Percentiles rank a stretch among this genome's conserved stretches.
Conservation (phyloP, 78 protist genomes). For the Dictyostelium capitatum region DNA sequence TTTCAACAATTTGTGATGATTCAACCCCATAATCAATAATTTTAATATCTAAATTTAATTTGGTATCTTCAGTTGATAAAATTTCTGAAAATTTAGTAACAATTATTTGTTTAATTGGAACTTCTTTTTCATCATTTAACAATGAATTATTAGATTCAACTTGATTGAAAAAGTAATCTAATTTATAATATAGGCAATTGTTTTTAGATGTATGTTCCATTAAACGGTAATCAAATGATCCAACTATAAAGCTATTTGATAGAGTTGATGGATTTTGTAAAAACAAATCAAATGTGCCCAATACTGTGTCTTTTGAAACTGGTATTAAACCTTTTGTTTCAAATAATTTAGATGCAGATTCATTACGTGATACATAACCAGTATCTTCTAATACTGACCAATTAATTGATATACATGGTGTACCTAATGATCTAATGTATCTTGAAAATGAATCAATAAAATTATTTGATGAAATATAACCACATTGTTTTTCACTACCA, state of each 20-base stretch:
- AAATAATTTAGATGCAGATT: background rate
- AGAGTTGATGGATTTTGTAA: background rate
- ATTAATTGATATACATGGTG: constrained; percentile 28
- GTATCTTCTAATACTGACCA: constrained; percentile 46
- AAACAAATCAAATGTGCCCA: background rate
- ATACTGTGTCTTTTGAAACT: background rate
- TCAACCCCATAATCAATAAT: constrained; percentile 45
- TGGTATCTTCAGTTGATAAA: background rate
- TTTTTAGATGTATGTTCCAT: background rate
- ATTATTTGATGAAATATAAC: constrained; percentile 85
- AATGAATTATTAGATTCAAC: no score
- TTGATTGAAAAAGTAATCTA: constrained; percentile 2
- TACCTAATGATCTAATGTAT: constrained; percentile 33
- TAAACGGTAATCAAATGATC: background rate
- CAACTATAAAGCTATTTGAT: background rate
- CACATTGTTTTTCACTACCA: constrained; percentile 68
- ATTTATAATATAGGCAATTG: background rate
- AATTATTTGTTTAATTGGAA: background rate
- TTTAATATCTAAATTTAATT: background rate
- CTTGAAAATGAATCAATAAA: constrained; percentile 76
- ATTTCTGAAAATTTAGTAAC: background rate
- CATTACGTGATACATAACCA: constrained; percentile 39
- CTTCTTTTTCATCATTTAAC: no score
- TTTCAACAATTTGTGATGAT: constrained; percentile 29
- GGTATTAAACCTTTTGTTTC: background rate